Base-by-base conservation (phyloP, 306 rosid species). In the Vigna unguiculata region DNA sequence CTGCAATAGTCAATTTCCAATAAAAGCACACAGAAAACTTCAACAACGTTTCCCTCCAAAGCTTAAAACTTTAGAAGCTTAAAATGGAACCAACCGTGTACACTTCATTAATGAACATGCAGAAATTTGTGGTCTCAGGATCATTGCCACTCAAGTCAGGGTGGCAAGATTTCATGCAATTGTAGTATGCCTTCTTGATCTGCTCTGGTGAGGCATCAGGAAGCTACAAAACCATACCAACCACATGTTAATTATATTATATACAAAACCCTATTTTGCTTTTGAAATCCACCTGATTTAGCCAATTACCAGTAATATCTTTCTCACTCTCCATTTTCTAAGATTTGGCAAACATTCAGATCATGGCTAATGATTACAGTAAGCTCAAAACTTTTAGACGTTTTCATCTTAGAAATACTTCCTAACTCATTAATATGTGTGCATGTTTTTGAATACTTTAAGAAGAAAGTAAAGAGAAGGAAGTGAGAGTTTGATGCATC, bases 131-230 rank as follows among this genome's bases (percentile, higher is more conserved):
- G 65, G 87, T 81, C 72, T 92, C 90, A n/a, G 72, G 82, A 85
- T 88, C 80, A 48, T 90, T 73, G 52, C 93, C 92, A 77, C 92
- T 92, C 87, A 92, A 83, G 51, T 92, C 96, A 3, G 97, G 97
- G 82, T 92, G 97, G 75, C 97, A 92, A 74, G 93, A 82, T 74
- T 92, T 90, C 96, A 92, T 92, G 82, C 96, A 92, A 72, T 90
- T 81, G 67, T 92, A 90, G 69, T 90, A 92, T 15, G 96, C 97
- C 75, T 87, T 92, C 73, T 86, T 92, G 1, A 92, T 83, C 83
- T 92, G 87, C 61, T 45, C 86, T 1, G 90, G 85, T 67, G 89
- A 87, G 7, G 97, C 96, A 84, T 92, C 96, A 28, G 97, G 97
- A 80, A 92, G 86, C 97, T 92, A 78, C 67, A 22, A 49, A 61